Percentiles rank a stretch among this genome's conserved stretches.
Conservation (phyloP, 2,329 filamentous ascomycete genomes). For the Microascus cirrosus region DNA sequence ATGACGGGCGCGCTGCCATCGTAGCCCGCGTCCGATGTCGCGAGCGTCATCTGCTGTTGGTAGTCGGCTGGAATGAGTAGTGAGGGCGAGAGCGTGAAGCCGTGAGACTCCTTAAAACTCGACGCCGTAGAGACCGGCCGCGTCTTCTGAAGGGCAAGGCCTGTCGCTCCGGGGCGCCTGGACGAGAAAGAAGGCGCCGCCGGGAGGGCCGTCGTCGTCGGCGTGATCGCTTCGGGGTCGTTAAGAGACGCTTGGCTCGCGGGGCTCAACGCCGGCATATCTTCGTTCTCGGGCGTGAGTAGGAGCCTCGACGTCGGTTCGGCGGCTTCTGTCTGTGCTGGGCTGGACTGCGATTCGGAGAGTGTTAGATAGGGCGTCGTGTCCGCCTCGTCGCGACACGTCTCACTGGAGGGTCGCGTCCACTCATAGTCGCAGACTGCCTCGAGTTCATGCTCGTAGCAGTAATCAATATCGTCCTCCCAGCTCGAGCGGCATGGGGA, state of each 20-base stretch:
- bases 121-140: conserved; percentile 33
- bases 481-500: conserved; percentile 36
- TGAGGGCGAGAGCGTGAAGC: conserved; percentile 48
- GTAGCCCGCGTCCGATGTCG: conserved; percentile 12
- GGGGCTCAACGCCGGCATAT: conserved; percentile 15
- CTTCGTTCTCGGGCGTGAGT: conserved; percentile 2
- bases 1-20: conserved; percentile 8
- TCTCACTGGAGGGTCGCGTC: conserved; percentile 46
- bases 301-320: conserved; percentile 1
- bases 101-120: conserved; percentile 48
- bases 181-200: conserved; percentile 41
- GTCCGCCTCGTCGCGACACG: conserved; percentile 11
- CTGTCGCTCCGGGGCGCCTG: conserved; percentile 25
- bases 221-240: conserved; percentile 32
- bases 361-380: conserved; percentile 5
- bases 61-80: conserved; percentile 52
- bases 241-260: conserved; percentile 11
- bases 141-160: conserved; percentile 8
- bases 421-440: conserved; percentile 57
- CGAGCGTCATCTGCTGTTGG: conserved; percentile 37
- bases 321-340: not conserved
- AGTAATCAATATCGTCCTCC: conserved; percentile 62
- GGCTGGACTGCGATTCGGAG: not conserved
- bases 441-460: conserved; percentile 57
- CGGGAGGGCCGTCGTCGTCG: conserved; percentile 21